Evolutionary conservation across 768 basidiomycete genomes (phyloP).

Genomic region (Rhizopogon rudus): DNA sequence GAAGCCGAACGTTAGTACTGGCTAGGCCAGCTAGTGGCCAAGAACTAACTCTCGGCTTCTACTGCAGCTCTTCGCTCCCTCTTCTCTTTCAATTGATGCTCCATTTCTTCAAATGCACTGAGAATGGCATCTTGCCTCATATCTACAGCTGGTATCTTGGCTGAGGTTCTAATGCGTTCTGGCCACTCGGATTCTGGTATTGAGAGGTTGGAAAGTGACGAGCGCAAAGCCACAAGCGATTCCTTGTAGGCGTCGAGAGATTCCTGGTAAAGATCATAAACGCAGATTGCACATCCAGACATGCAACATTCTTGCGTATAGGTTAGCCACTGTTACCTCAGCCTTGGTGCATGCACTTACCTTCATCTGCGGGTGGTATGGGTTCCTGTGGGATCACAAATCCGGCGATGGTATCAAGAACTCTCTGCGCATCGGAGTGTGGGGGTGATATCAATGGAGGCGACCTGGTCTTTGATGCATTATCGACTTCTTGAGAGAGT

Average conservation of each 20-base stretch:
- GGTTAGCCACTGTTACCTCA: background rate
- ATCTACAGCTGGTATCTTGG: conserved; percentile 2
- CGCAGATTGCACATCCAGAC: conserved; percentile 91
- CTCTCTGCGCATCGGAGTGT: background rate
- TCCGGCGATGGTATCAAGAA: conserved; percentile 15
- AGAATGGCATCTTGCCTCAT: conserved; percentile 34
- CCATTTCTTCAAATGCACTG: conserved; percentile 71
- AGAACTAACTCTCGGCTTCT: conserved; percentile 33
- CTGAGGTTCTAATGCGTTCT: conserved; percentile 31
- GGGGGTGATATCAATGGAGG: background rate
- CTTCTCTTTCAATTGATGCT: conserved; percentile 49
- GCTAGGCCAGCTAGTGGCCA: conserved; percentile 16
- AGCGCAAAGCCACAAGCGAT: conserved; percentile 44
- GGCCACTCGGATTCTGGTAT: conserved; percentile 71
- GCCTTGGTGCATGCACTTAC: conserved; percentile 30
- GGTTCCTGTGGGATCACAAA: conserved; percentile 56
- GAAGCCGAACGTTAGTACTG: conserved; percentile 10
- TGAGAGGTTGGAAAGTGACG: conserved; percentile 38
- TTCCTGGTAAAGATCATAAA: conserved; percentile 85
- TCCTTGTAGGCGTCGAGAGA: conserved; percentile 58
- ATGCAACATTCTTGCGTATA: conserved; percentile 77
- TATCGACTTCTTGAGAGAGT: conserved; percentile 9
- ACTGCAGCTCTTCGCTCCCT: conserved; percentile 23
- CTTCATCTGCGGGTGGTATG: conserved; percentile 59
- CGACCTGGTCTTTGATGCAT: conserved; percentile 1